phyloP scores from a whole-genome alignment of 129 eudicot species.

The Lactuca saligna region DNA sequence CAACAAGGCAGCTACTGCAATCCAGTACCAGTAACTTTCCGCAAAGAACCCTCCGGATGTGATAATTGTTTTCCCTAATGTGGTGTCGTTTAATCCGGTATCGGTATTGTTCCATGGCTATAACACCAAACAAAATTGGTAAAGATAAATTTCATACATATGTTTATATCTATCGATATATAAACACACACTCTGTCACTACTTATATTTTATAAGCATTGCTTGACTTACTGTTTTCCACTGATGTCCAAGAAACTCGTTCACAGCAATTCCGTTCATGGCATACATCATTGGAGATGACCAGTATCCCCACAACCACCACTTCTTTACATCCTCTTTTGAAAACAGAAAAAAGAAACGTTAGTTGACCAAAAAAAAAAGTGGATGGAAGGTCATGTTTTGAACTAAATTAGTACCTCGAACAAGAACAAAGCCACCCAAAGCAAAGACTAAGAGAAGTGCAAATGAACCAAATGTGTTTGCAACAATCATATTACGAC shows the following conservation, averaged over 20 bases:
- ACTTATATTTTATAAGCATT: too few species aligned
- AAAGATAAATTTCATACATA: not conserved
- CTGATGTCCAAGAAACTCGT: not conserved
- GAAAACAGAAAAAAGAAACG: not conserved
- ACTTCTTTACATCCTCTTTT: not conserved
- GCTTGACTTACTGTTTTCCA: not conserved
- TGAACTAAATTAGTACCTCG: not conserved
- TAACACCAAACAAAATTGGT: not conserved
- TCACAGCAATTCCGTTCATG: not conserved
- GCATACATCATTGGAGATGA: not conserved
- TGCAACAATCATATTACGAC: slow-evolving; percentile 64
- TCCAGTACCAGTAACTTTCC: not conserved
- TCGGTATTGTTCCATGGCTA: not conserved
- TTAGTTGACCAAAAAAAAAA: not conserved
- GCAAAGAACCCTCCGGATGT: not conserved
- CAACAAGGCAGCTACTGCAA: not conserved
- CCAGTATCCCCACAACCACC: slow-evolving; percentile 2
- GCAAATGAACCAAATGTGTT: slow-evolving; percentile 25
- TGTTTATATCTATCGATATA: too few species aligned
- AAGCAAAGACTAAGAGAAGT: not conserved
- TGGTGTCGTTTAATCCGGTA: not conserved
- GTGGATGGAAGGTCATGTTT: not conserved
- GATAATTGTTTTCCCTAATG: not conserved
- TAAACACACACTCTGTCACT: too few species aligned
- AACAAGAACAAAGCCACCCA: not conserved